phyloP scores from a whole-genome alignment of 2,329 filamentous ascomycete species.

The Teratosphaeriaceae sp. region DNA sequence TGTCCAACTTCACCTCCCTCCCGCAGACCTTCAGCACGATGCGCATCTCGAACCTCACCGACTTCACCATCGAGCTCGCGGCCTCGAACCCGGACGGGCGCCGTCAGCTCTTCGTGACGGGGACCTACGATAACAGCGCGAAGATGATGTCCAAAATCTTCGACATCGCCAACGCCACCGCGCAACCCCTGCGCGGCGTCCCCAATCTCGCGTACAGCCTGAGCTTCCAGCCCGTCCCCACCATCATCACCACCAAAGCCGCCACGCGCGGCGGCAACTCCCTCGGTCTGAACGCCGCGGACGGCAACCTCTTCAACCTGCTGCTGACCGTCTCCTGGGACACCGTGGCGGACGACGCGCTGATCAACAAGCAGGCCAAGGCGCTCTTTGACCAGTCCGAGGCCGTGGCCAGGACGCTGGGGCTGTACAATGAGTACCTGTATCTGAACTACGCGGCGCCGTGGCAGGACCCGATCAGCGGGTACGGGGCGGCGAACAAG shows the following conservation, averaged over 20 bases:
- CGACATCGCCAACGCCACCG: constrained; percentile 11
- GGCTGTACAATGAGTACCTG: constrained; percentile 16
- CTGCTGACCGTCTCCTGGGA: constrained; percentile 13
- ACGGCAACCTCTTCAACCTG: constrained; percentile 13
- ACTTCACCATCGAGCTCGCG: constrained; percentile 15
- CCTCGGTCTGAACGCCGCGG: constrained; percentile 9
- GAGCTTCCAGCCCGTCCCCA: constrained; percentile 16
- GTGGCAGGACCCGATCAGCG: constrained; percentile 31
- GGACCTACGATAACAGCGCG: constrained; percentile 15
- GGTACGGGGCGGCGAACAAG: constrained; percentile 27
- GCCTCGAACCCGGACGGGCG: constrained; percentile 6
- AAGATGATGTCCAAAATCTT: constrained; percentile 14
- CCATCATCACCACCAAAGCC: constrained; percentile 3
- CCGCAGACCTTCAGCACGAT: constrained; percentile 14
- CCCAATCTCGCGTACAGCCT: constrained; percentile 12
- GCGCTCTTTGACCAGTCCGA: constrained; percentile 7
- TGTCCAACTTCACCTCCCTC: constrained; percentile 16
- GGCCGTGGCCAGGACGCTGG: constrained; percentile 7
- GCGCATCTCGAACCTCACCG: constrained; percentile 16
- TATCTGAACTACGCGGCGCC: constrained; percentile 32
- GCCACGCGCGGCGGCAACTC: neutral
- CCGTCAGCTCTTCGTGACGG: constrained; percentile 17
- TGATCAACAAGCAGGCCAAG: constrained; percentile 8
- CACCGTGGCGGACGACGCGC: constrained; percentile 8
- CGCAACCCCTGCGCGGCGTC: constrained; percentile 8